Evolutionary conservation across 2,329 filamentous ascomycete species (phyloP).

Genomic region (Botrytis byssoidea): DNA sequence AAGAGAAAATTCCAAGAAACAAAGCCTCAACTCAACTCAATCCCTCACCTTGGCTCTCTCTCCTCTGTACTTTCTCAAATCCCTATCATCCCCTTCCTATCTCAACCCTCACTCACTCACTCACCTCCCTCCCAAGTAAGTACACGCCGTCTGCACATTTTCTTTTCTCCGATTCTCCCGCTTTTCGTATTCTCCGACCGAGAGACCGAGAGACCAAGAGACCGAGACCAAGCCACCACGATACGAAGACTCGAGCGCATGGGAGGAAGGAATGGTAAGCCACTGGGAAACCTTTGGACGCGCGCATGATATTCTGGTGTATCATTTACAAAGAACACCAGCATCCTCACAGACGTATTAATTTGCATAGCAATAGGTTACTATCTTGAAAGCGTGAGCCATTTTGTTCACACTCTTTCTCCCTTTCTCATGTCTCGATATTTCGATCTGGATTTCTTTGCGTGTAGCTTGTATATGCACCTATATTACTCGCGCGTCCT

Average conservation of each 20-base stretch:
- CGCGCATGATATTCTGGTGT: not conserved
- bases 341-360: not conserved
- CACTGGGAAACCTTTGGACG: not conserved
- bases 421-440: not conserved
- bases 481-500: not conserved
- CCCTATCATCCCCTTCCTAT: not conserved
- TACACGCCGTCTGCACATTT: not conserved
- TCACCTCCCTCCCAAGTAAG: not conserved
- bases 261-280: not conserved
- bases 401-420: no score
- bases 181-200: not conserved
- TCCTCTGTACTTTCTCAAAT: not conserved
- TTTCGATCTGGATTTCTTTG: not conserved
- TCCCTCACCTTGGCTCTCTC: not conserved
- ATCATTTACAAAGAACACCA: not conserved
- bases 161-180: not conserved
- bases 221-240: not conserved
- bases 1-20: not conserved
- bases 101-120: not conserved
- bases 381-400: not conserved
- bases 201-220: not conserved
- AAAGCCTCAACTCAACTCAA: not conserved
- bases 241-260: not conserved
- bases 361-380: not conserved
- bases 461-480: not conserved